Evolutionary conservation across 140 eudicot species (phyloP).

Genomic region (Bidens hawaiensis): DNA sequence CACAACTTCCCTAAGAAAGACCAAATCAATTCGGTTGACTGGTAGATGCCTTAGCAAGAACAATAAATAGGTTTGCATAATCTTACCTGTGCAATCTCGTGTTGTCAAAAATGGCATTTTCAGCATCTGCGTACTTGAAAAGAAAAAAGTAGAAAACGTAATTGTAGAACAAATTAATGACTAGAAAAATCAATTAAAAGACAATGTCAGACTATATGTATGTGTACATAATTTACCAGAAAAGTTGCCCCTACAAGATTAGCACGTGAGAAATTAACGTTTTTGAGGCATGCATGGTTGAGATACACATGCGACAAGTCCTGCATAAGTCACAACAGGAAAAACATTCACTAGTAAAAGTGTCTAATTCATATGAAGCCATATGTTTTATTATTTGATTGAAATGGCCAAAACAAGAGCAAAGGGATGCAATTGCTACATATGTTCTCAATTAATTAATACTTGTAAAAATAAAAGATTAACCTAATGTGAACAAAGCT

Average conservation of each 20-base stretch:
- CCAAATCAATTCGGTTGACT: slow-evolving; percentile 37
- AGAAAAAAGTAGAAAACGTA: slow-evolving; percentile 2
- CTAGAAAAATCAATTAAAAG: neutral
- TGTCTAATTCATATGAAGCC: too few relatives aligned
- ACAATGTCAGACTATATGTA: neutral
- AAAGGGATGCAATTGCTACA: too few relatives aligned
- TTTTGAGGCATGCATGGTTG: slow-evolving; percentile 79
- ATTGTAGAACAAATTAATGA: slow-evolving; percentile 31
- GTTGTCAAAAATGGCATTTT: slow-evolving; percentile 80
- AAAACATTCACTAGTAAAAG: slow-evolving; percentile 51
- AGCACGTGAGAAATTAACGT: slow-evolving; percentile 90
- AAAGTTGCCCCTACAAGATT: slow-evolving; percentile 87
- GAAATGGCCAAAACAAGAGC: neutral
- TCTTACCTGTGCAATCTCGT: slow-evolving; percentile 91
- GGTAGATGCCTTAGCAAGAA: too few relatives aligned
- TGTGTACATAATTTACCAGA: slow-evolving; percentile 41
- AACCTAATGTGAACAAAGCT: too few relatives aligned
- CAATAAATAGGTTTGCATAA: slow-evolving; percentile 7
- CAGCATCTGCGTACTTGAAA: slow-evolving; percentile 93
- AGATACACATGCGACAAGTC: slow-evolving; percentile 86
- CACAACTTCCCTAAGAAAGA: slow-evolving; percentile 88
- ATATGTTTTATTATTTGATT: slow-evolving; percentile 82
- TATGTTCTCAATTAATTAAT: too few relatives aligned
- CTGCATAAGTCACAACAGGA: slow-evolving; percentile 37
- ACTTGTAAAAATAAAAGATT: too few relatives aligned